phyloP scores from a whole-genome alignment of 805 yeast species.

The Brettanomyces custersianus region DNA sequence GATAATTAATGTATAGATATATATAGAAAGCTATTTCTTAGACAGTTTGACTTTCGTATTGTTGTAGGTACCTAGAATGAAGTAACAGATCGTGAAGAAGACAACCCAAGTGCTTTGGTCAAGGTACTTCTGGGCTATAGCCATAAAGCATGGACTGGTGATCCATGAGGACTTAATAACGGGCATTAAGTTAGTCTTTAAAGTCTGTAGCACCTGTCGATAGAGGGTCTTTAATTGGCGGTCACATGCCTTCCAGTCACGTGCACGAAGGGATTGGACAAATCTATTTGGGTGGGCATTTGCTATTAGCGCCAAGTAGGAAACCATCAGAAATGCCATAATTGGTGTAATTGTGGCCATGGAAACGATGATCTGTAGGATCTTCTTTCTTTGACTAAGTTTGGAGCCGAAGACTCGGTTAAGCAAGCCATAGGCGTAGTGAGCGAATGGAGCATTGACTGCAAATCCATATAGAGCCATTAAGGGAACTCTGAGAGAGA shows the following conservation, averaged over 20 bases:
- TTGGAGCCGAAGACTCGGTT: conserved; percentile 37
- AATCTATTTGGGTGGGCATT: conserved; percentile 8
- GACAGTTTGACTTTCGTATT: conserved; percentile 40
- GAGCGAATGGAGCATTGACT: conserved; percentile 51
- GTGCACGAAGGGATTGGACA: conserved; percentile 2
- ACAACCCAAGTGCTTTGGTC: conserved; percentile 57
- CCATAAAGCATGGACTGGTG: conserved; percentile 42
- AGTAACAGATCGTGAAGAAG: conserved; percentile 49
- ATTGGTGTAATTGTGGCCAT: conserved; percentile 50
- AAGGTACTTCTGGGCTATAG: conserved; percentile 48
- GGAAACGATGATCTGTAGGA: conserved; percentile 42
- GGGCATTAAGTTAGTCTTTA: conserved; percentile 34
- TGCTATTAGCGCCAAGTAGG: conserved; percentile 46
- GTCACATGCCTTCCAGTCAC: conserved; percentile 9
- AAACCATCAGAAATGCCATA: conserved; percentile 37
- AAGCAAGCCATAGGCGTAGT: conserved; percentile 39
- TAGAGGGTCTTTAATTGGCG: conserved; percentile 8
- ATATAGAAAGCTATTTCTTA: too few species aligned
- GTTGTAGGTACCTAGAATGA: conserved; percentile 53
- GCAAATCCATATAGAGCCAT: conserved; percentile 49
- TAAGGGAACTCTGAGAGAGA: conserved; percentile 37
- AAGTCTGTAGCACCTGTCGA: conserved; percentile 21
- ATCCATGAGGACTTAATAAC: conserved; percentile 45
- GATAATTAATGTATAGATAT: conserved; percentile 13
- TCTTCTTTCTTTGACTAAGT: conserved; percentile 28